Conservation (phyloP, 2,329 filamentous ascomycete species). For the Pseudogymnoascus sp. region DNA sequence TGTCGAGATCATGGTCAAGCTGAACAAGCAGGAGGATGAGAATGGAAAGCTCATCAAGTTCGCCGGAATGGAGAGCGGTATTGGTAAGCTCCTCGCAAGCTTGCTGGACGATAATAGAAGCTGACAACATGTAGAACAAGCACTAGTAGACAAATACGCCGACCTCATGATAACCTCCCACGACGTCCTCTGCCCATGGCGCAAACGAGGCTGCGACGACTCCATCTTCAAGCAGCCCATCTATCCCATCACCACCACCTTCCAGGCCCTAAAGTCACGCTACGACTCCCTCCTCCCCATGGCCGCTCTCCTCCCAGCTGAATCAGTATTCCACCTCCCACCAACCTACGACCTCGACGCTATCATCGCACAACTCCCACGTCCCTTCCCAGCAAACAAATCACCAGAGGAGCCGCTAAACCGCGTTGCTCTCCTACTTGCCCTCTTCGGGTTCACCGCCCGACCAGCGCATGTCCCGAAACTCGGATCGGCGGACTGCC, state of each 20-base stretch:
- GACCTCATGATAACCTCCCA: constrained; percentile 69
- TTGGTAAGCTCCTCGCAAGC: constrained; percentile 36
- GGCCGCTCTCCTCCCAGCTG: constrained; percentile 44
- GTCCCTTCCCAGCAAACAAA: constrained; percentile 36
- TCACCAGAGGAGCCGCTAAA: constrained; percentile 35
- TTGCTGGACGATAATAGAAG: constrained; percentile 2
- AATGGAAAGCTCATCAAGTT: constrained; percentile 45
- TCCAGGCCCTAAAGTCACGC: constrained; percentile 51
- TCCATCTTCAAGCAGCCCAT: constrained; percentile 55
- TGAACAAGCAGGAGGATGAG: constrained; percentile 52
- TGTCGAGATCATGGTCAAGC: constrained; percentile 73
- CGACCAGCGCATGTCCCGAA: constrained; percentile 21
- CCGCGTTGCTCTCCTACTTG: constrained; percentile 57
- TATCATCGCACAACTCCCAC: constrained; percentile 42
- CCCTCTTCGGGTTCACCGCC: constrained; percentile 69
- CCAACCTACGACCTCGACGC: constrained; percentile 43
- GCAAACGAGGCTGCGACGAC: constrained; percentile 75
- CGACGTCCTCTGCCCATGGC: constrained; percentile 77
- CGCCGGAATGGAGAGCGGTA: constrained; percentile 50
- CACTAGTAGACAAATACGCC: constrained; percentile 67
- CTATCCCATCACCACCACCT: constrained; percentile 50
- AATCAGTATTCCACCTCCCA: constrained; percentile 33
- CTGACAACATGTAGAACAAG: constrained; percentile 41
- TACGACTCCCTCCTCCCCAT: constrained; percentile 59
- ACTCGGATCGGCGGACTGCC: constrained; percentile 50